Evolutionary conservation across 352 stramenopile species (phyloP).

Genomic region (Globisporangium nunn): DNA sequence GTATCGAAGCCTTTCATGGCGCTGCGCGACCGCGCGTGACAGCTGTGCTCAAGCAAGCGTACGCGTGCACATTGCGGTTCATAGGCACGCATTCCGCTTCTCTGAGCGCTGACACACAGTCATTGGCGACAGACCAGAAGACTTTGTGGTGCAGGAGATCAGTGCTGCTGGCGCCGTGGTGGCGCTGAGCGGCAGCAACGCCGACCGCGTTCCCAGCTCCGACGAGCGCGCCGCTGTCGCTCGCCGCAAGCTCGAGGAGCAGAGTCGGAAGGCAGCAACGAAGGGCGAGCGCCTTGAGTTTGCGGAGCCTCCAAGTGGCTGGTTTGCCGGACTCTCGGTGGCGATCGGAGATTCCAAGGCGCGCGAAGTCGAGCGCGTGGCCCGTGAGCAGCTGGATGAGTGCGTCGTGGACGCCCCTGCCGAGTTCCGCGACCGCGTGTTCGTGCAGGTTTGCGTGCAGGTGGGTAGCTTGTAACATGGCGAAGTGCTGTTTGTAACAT

Average conservation of each 20-base stretch:
- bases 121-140: conserved; percentile 24
- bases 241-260: conserved; percentile 20
- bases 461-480: conserved; percentile 11
- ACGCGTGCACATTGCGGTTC: background rate
- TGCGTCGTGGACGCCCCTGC: conserved; percentile 27
- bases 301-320: conserved; percentile 37
- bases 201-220: conserved; percentile 23
- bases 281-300: conserved; percentile 47
- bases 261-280: conserved; percentile 9
- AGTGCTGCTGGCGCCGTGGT: conserved; percentile 30
- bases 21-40: conserved; percentile 12
- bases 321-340: conserved; percentile 31
- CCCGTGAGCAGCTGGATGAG: conserved; percentile 11
- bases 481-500: background rate
- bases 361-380: conserved; percentile 18
- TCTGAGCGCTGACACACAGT: background rate
- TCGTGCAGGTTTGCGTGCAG: conserved; percentile 71
- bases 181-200: conserved; percentile 17
- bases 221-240: conserved; percentile 26
- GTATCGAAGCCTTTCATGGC: conserved; percentile 39
- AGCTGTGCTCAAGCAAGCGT: conserved; percentile 42
- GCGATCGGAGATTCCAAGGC: conserved; percentile 17
- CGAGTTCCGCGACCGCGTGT: conserved; percentile 53
- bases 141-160: conserved; percentile 76
- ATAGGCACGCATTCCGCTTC: too few species aligned